phyloP scores from a whole-genome alignment of 129 eudicot genomes.

The Chrysanthemum makinoi region DNA sequence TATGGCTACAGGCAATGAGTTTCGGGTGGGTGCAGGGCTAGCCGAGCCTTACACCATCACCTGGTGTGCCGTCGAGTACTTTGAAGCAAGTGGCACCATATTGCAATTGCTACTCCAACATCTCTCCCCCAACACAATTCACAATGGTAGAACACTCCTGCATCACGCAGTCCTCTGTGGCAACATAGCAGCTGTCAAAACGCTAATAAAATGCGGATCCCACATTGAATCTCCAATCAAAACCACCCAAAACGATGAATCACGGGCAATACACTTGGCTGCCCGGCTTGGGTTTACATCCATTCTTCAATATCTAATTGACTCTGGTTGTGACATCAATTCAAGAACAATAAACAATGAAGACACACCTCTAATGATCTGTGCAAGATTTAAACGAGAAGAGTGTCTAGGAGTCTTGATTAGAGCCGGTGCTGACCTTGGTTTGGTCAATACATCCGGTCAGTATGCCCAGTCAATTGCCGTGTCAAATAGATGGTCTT shows the following conservation, averaged over 20 bases:
- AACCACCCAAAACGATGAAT: background rate
- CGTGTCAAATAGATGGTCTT: background rate
- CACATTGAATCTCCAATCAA: slow-evolving; percentile 11
- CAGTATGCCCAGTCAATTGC: slow-evolving; percentile 5
- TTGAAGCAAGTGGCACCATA: slow-evolving; percentile 8
- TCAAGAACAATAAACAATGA: background rate
- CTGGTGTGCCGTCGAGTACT: slow-evolving; percentile 14
- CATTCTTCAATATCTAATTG: slow-evolving; percentile 5
- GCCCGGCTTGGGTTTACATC: slow-evolving; percentile 9
- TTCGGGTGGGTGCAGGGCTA: slow-evolving; percentile 13
- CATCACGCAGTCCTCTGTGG: slow-evolving; percentile 3
- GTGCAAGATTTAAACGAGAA: slow-evolving; percentile 5
- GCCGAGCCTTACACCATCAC: slow-evolving; percentile 10
- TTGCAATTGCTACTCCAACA: slow-evolving; percentile 8
- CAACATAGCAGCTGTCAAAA: slow-evolving; percentile 12
- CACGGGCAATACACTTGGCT: slow-evolving; percentile 1
- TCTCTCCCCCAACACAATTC: background rate
- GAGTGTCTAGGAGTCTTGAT: slow-evolving; percentile 7
- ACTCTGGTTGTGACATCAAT: slow-evolving; percentile 3
- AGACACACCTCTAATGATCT: background rate
- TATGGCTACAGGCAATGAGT: background rate
- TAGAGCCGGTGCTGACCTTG: background rate
- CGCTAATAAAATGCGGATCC: background rate
- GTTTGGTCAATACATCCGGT: slow-evolving; percentile 1
- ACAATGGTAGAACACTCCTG: slow-evolving; percentile 13